Percentiles rank a stretch among this genome's conserved stretches.
Evolutionary conservation across 805 yeast species (phyloP).

Genomic region (Ogataea trehaloabstinens): DNA sequence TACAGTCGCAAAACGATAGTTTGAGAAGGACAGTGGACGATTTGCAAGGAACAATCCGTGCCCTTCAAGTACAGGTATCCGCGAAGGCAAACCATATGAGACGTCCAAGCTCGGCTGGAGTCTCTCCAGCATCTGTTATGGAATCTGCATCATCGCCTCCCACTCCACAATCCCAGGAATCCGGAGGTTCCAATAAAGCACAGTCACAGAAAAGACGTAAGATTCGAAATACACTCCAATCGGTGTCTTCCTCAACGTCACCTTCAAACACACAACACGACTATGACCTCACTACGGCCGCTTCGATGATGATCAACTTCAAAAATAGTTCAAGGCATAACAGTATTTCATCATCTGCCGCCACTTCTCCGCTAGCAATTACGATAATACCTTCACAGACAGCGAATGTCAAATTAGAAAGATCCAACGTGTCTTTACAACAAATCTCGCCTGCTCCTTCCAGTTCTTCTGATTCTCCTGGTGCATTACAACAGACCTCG

Average conservation of each 20-base stretch:
- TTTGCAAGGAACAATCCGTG: slow-evolving; percentile 27
- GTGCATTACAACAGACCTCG: slow-evolving; percentile 4
- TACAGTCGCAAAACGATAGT: slow-evolving; percentile 44
- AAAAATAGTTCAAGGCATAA: slow-evolving; percentile 26
- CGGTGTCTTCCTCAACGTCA: slow-evolving; percentile 6
- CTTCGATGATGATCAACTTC: slow-evolving; percentile 29
- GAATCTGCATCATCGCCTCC: slow-evolving; percentile 14
- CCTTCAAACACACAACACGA: slow-evolving; percentile 12
- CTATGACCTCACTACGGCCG: slow-evolving; percentile 25
- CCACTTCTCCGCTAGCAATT: slow-evolving; percentile 17
- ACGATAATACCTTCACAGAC: slow-evolving; percentile 3
- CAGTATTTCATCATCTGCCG: slow-evolving; percentile 22
- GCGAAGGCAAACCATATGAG: slow-evolving; percentile 4
- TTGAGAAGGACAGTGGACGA: slow-evolving; percentile 43
- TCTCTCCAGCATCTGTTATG: slow-evolving; percentile 16
- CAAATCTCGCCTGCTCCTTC: slow-evolving; percentile 52
- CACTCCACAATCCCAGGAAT: slow-evolving; percentile 15
- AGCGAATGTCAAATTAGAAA: slow-evolving; percentile 6
- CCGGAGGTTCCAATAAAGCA: neutral
- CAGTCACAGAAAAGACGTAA: neutral
- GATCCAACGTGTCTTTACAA: slow-evolving; percentile 10
- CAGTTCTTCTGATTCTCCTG: slow-evolving; percentile 41
- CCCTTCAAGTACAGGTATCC: slow-evolving; percentile 16
- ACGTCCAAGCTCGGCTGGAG: slow-evolving; percentile 12
- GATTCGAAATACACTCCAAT: neutral